Conservation (phyloP, 169 alveolate species). For the Amoebophrya sp. region DNA sequence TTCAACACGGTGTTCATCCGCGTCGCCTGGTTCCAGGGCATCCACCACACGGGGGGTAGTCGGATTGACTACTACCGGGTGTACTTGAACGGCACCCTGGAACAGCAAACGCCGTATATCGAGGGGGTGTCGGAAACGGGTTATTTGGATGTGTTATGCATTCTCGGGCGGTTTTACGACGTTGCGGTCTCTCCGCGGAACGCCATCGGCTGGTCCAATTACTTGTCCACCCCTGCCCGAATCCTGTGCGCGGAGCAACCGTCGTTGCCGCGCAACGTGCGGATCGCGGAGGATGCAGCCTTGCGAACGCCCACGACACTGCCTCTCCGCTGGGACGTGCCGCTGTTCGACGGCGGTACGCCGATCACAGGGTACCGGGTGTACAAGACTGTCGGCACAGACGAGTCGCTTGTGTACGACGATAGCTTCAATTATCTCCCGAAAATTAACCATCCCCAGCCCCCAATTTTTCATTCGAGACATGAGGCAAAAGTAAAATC, state of each 20-base stretch:
- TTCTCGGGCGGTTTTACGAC: neutral
- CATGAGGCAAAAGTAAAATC: no score
- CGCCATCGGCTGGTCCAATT: neutral
- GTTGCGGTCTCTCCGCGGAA: neutral
- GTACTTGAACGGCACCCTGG: neutral
- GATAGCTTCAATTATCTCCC: conserved; percentile 11
- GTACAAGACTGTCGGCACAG: neutral
- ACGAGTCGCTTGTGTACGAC: neutral
- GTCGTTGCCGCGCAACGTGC: neutral
- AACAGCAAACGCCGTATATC: conserved; percentile 2
- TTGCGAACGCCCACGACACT: neutral
- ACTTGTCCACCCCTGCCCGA: neutral
- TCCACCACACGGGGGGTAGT: neutral
- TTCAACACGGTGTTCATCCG: conserved; percentile 20
- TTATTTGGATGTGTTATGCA: neutral
- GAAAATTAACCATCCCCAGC: no score
- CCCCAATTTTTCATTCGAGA: no score
- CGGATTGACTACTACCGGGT: neutral
- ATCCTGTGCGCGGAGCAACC: conserved; percentile 18
- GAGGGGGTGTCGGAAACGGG: neutral
- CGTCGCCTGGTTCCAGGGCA: neutral
- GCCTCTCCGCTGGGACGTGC: conserved; percentile 6
- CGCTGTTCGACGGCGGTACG: neutral
- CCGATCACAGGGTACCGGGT: neutral
- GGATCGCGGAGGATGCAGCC: neutral